A percentile compares a stretch with the other conserved stretches of the same genome.
Conservation (phyloP, 192 early-diverging fungal species). For the Physocladia obscura region DNA sequence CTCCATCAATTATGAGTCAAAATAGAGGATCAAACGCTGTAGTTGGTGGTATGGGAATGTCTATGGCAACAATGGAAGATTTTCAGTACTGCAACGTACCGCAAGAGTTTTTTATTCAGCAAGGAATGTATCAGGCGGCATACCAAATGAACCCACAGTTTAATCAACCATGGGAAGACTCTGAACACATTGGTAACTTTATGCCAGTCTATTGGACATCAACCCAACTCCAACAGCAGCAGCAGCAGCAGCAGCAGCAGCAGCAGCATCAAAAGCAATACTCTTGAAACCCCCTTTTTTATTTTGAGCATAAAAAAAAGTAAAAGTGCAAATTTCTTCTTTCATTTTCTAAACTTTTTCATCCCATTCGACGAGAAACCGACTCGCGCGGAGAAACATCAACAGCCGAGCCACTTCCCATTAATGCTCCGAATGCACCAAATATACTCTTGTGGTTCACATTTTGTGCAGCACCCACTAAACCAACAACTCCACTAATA, state of each 20-base stretch:
- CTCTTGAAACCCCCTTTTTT: too few relatives aligned
- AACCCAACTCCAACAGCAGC: background rate
- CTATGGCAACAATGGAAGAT: constrained; percentile 9
- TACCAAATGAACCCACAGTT: background rate
- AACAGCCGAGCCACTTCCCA: constrained; percentile 6
- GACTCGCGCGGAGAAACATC: too few relatives aligned
- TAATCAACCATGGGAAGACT: background rate
- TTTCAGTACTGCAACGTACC: background rate
- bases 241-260: background rate
- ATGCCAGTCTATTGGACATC: constrained; percentile 3
- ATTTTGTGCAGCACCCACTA: constrained; percentile 3
- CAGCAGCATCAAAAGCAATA: background rate
- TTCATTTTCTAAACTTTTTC: too few relatives aligned
- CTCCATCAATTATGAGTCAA: too few relatives aligned
- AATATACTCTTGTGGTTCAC: background rate
- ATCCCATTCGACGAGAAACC: too few relatives aligned
- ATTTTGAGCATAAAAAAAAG: too few relatives aligned
- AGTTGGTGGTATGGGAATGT: constrained; percentile 18
- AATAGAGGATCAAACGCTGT: background rate
- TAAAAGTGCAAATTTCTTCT: too few relatives aligned
- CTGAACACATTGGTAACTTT: background rate
- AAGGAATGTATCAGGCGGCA: background rate
- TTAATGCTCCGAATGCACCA: constrained; percentile 17
- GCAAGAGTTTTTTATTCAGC: constrained; percentile 1
- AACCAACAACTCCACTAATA: constrained; percentile 13